Conservation (phyloP, 73 alveolate genomes). For the Uronychia setigera region DNA sequence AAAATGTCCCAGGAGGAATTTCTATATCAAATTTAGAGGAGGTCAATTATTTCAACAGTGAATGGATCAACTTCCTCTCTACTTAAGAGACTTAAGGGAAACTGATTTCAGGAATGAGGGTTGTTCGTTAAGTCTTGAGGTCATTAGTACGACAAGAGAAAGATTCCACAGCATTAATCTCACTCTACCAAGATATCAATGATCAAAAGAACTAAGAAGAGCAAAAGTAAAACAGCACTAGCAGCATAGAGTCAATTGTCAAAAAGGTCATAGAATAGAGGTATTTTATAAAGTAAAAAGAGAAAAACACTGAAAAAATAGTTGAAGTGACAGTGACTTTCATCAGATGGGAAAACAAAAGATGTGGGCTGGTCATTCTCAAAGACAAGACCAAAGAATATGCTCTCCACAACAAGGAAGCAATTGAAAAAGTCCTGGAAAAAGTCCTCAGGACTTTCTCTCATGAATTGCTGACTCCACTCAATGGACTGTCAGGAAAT, state of each 20-base stretch:
- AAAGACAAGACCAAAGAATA: background rate
- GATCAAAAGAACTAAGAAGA: too few species aligned
- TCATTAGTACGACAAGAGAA: too few species aligned
- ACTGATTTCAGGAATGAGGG: too few species aligned
- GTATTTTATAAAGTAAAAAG: too few species aligned
- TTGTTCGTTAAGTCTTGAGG: too few species aligned
- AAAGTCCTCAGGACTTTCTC: background rate
- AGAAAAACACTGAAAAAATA: too few species aligned
- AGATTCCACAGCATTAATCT: background rate
- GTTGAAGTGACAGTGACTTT: background rate
- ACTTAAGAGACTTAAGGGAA: background rate
- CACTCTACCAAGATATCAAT: background rate
- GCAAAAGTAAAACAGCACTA: background rate
- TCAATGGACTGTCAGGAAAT: background rate
- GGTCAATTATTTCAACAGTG: background rate
- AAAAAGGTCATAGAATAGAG: background rate
- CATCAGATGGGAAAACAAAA: background rate
- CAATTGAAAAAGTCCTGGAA: background rate
- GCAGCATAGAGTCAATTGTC: background rate
- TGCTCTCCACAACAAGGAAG: background rate
- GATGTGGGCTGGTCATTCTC: background rate
- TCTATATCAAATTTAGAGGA: background rate
- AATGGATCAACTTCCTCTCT: background rate
- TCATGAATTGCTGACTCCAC: background rate
- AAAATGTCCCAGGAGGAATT: background rate